Percentiles rank a stretch among this genome's conserved stretches.
Evolutionary conservation across 495 filamentous ascomycete species (phyloP).

Genomic region (Staphylotrichum tortipilum): DNA sequence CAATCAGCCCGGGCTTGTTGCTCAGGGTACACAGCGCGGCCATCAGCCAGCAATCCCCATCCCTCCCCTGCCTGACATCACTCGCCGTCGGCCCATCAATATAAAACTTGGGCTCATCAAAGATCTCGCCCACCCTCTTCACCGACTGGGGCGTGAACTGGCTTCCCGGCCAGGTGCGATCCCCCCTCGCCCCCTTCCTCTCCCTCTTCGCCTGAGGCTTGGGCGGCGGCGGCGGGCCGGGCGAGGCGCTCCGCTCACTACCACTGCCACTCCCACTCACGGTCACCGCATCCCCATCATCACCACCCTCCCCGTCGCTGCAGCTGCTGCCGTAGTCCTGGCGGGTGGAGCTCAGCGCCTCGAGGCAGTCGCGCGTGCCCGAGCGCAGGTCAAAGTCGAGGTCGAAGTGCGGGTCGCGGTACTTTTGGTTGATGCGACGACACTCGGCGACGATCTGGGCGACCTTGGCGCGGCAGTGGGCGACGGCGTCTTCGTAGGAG

Average conservation of each 20-base stretch:
- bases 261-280: neutral
- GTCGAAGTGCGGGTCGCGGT: constrained; percentile 82
- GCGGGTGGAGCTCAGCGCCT: constrained; percentile 44
- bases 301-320: neutral
- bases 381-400: constrained; percentile 72
- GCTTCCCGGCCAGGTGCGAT: constrained; percentile 12
- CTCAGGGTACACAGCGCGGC: constrained; percentile 76
- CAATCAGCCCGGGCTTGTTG: constrained; percentile 70
- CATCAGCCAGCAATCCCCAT: constrained; percentile 90
- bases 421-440: constrained; percentile 77
- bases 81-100: constrained; percentile 75
- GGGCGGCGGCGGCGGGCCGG: too few relatives aligned
- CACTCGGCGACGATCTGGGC: constrained; percentile 78
- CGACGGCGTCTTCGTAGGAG: constrained; percentile 65
- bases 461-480: constrained; percentile 63
- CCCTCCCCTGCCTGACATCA: constrained; percentile 69
- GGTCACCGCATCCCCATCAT: neutral
- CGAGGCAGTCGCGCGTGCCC: constrained; percentile 49
- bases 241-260: neutral
- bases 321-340: constrained; percentile 4
- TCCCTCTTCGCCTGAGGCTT: neutral
- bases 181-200: neutral
- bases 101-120: constrained; percentile 78
- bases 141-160: constrained; percentile 50
- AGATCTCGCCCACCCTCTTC: constrained; percentile 71